phyloP scores from a whole-genome alignment of 164 flowering plant species.

The Chloranthus sessilifolius region DNA sequence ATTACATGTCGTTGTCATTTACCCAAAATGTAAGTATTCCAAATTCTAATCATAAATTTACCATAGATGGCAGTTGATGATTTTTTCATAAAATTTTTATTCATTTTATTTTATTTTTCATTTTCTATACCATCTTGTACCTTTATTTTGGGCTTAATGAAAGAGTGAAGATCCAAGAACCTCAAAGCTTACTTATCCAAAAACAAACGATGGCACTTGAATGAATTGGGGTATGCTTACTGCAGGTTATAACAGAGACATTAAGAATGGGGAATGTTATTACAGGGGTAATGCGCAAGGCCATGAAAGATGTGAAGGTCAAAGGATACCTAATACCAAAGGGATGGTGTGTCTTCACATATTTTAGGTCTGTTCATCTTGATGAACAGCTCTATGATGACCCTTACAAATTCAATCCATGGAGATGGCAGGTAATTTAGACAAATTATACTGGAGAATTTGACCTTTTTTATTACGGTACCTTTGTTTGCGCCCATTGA shows the following conservation, averaged over 20 bases:
- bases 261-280: constrained; percentile 89
- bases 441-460: no score
- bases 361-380: constrained; percentile 90
- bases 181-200: no score
- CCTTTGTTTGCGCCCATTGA: no score
- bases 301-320: constrained; percentile 75
- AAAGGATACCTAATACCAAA: constrained; percentile 80
- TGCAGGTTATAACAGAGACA: constrained; percentile 92
- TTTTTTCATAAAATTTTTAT: no score
- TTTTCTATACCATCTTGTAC: no score
- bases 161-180: no score
- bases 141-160: no score
- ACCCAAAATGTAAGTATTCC: constrained; percentile 65
- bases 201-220: no score
- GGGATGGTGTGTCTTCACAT: constrained; percentile 79
- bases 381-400: constrained; percentile 57
- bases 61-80: no score
- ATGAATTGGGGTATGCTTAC: background rate
- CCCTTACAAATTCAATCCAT: constrained; percentile 80
- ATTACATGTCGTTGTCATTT: constrained; percentile 67
- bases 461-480: no score
- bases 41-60: background rate
- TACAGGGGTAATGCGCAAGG: constrained; percentile 85
- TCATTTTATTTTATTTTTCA: no score
- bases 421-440: constrained; percentile 96